Percentiles rank a stretch among this genome's conserved stretches.
These are phyloP conservation scores for Sphaerulina vaccinii DNA, from an alignment of 2,329 filamentous ascomycete species.

Conservation along the genomic window DNA sequence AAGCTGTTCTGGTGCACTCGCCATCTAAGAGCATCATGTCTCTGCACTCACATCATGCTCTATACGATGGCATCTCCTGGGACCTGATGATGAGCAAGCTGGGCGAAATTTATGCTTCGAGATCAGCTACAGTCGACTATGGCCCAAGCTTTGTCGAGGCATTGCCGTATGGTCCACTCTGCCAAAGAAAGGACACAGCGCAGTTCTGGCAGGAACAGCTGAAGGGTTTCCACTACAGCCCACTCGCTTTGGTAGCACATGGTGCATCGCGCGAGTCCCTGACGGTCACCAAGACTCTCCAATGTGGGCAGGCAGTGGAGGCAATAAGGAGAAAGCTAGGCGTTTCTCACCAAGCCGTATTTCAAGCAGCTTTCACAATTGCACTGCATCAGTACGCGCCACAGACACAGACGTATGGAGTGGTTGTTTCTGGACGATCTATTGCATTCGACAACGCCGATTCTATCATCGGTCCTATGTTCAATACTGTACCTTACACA, in stretches of 20 bases:
- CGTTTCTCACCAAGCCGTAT: conserved; percentile 74
- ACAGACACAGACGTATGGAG: conserved; percentile 60
- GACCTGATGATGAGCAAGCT: conserved; percentile 64
- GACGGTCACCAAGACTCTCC: background rate
- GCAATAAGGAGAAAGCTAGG: conserved; percentile 57
- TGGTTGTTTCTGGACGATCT: conserved; percentile 75
- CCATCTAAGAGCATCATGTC: conserved; percentile 46
- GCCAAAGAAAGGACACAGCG: conserved; percentile 47
- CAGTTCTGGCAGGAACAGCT: conserved; percentile 66
- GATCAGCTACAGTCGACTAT: conserved; percentile 22
- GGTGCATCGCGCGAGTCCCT: background rate
- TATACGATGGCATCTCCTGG: conserved; percentile 84
- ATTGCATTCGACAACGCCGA: conserved; percentile 67
- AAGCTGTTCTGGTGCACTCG: conserved; percentile 47
- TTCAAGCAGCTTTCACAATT: conserved; percentile 72
- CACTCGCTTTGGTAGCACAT: conserved; percentile 9
- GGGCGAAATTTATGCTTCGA: conserved; percentile 48
- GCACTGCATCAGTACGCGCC: conserved; percentile 56
- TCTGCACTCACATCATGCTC: conserved; percentile 75
- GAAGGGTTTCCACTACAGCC: conserved; percentile 38
- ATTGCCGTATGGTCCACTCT: conserved; percentile 67
- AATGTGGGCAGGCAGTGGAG: conserved; percentile 27
- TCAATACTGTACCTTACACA: conserved; percentile 82
- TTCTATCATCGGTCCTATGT: conserved; percentile 73
- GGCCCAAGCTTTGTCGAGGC: conserved; percentile 64